phyloP scores from a whole-genome alignment of 2,329 filamentous ascomycete species.

The Colletotrichum falcatum region DNA sequence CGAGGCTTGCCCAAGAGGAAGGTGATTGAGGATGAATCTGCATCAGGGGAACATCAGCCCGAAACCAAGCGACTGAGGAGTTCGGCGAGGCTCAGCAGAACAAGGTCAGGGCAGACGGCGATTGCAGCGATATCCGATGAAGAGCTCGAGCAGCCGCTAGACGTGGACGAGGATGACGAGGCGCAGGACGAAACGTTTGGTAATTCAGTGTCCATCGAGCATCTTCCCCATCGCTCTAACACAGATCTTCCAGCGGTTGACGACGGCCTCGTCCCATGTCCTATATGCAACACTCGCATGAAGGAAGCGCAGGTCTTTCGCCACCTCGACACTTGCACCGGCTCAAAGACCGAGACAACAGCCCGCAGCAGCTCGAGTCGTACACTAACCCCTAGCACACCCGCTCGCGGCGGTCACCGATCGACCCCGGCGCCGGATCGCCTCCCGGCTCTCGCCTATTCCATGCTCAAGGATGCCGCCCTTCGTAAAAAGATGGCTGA shows the following conservation, averaged over 20 bases:
- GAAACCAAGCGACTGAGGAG: constrained; percentile 64
- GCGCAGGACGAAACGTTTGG: constrained; percentile 26
- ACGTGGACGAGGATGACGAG: constrained; percentile 28
- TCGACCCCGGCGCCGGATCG: constrained; percentile 62
- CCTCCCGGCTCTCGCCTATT: constrained; percentile 86
- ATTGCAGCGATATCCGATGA: constrained; percentile 48
- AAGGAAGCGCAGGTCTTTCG: constrained; percentile 80
- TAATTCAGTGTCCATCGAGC: background rate
- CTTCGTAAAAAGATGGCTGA: constrained; percentile 86
- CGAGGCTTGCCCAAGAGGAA: constrained; percentile 64
- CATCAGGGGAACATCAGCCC: constrained; percentile 42
- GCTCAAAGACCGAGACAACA: constrained; percentile 47
- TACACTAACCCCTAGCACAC: constrained; percentile 17
- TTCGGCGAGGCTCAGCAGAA: constrained; percentile 62
- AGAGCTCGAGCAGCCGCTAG: constrained; percentile 26
- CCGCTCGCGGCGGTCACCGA: constrained; percentile 45
- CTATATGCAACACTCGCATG: constrained; percentile 84
- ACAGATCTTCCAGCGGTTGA: constrained; percentile 53
- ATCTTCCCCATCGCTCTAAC: constrained; percentile 32
- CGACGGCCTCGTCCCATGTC: constrained; percentile 85
- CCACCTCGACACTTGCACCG: constrained; percentile 79
- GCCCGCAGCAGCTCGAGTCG: constrained; percentile 1
- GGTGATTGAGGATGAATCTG: constrained; percentile 48
- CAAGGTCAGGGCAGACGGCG: constrained; percentile 52
- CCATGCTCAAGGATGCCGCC: constrained; percentile 81